A percentile compares a stretch with the other conserved stretches of the same genome.
Conservation (phyloP, 768 basidiomycete genomes). For the Holtermanniella nyarrowii region DNA sequence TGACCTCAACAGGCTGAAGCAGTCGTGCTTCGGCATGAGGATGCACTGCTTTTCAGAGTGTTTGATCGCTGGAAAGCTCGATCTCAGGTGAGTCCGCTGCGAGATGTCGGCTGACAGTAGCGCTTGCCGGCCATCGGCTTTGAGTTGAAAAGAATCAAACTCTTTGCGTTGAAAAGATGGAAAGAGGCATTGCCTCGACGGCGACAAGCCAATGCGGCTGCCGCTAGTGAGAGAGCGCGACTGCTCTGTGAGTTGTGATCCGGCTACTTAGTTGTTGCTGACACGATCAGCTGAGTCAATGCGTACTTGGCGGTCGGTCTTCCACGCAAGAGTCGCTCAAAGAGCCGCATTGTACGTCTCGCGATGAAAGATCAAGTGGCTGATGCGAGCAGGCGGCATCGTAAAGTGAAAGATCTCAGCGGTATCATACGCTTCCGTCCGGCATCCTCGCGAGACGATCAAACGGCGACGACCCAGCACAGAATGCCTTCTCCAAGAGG, state of each 20-base stretch:
- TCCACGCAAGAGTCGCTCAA: conserved; percentile 1
- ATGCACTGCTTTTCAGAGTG: conserved; percentile 24
- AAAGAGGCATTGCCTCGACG: conserved; percentile 8
- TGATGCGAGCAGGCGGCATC: conserved; percentile 1
- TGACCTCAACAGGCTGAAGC: conserved; percentile 17
- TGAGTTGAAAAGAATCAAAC: conserved; percentile 11
- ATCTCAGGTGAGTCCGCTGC: conserved; percentile 10
- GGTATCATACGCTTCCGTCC: neutral
- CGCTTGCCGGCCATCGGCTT: conserved; percentile 12
- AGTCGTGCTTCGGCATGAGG: conserved; percentile 21
- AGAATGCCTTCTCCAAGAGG: neutral
- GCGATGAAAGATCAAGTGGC: conserved; percentile 10
- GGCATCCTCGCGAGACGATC: neutral
- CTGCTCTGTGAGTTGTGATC: conserved; percentile 4
- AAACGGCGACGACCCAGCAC: too few species aligned
- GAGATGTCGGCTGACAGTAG: neutral
- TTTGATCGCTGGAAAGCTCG: conserved; percentile 30
- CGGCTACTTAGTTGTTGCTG: neutral
- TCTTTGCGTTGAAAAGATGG: conserved; percentile 10
- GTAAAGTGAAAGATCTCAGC: conserved; percentile 6
- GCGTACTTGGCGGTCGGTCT: neutral
- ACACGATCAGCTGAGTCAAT: neutral
- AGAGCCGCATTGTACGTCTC: conserved; percentile 7
- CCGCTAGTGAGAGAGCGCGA: conserved; percentile 1
- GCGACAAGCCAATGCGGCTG: conserved; percentile 4